Base-by-base conservation (phyloP, 2,329 filamentous ascomycete genomes). In the Sarocladiaceae sp. region DNA sequence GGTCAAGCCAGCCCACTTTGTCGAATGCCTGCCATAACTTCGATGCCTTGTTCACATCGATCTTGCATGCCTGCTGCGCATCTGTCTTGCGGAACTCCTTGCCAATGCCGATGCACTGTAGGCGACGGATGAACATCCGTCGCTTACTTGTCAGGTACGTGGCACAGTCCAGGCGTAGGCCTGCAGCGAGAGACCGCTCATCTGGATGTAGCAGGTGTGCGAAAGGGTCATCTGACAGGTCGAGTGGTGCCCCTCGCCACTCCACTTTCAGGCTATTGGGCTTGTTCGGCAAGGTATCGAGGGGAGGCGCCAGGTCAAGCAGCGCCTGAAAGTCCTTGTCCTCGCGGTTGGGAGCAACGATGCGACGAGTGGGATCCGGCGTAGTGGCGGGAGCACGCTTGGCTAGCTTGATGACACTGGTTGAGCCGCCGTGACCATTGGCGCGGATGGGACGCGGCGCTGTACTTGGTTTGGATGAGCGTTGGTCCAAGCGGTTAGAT, bases 1-100 rank as follows among this genome's bases (percentile, higher is more conserved):
- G 59, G 4, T 85, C 73, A 50, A 95, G 80, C 88, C 89, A 95
- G 53, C 85, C 85, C 29, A 93, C 86, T 55, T 82, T 83, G 41
- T 95, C 86, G 59, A 88, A 97, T 5, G 88, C 88, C 29, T 82
- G 82, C 86, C 88, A 95, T 37, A 97, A 73, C 63, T 91, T 91
- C 52, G 88, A 94, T 3, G 90, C 88, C 71, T 96, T 97, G 72
- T 96, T 96, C 61, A 97, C 91, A 57, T 97, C 91, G 51, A 96
- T 95, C 70, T 94, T 94, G 75, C 88, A 95, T n/a, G 88, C 88
- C 62, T 95, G 87, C 63, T 97, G 91, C 4, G 89, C 88, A 60
- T 95, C 88, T 1, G 91, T 97, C 76, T 95, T 95, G 61, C 88
- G 83, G 63, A 95, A 96, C 57, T 90, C 85, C 64, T 94, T 93